phyloP scores from a whole-genome alignment of 2,329 filamentous ascomycete species.

The Neopestalotiopsis clavispora region DNA sequence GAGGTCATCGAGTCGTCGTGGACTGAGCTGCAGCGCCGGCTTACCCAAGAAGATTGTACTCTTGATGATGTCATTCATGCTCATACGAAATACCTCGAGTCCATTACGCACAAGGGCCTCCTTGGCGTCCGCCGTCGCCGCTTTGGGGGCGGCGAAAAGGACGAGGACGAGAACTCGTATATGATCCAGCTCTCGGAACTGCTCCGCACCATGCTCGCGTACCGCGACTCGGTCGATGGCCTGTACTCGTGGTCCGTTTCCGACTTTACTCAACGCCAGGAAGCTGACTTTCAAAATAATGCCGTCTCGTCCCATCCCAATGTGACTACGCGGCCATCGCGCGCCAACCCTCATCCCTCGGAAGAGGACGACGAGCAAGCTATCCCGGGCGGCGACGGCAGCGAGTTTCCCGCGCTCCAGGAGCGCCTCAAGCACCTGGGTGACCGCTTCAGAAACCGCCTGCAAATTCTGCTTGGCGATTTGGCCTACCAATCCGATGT shows the following conservation, averaged over 20 bases:
- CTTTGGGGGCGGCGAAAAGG: constrained; percentile 49
- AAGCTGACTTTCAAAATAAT: constrained; percentile 65
- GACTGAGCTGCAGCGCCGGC: constrained; percentile 84
- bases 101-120: constrained; percentile 95
- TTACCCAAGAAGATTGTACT: constrained; percentile 85
- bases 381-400: constrained; percentile 62
- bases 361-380: constrained; percentile 28
- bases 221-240: constrained; percentile 91
- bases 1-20: constrained; percentile 97
- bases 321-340: constrained; percentile 27
- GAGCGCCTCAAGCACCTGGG: constrained; percentile 75
- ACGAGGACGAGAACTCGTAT: constrained; percentile 77
- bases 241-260: constrained; percentile 94
- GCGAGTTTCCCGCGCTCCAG: constrained; percentile 75
- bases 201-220: constrained; percentile 89
- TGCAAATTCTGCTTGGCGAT: constrained; percentile 86
- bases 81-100: constrained; percentile 87
- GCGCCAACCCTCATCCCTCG: constrained; percentile 22
- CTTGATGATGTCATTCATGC: constrained; percentile 94
- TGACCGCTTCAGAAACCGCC: constrained; percentile 74
- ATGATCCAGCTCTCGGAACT: constrained; percentile 91
- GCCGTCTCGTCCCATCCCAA: constrained; percentile 36
- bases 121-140: constrained; percentile 71
- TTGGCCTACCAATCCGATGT: constrained; percentile 91
- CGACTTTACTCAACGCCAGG: constrained; percentile 91